Evolutionary conservation across 371 early-diverging fungal genomes (phyloP).

Genomic region (Saksenaea vasiformis): DNA sequence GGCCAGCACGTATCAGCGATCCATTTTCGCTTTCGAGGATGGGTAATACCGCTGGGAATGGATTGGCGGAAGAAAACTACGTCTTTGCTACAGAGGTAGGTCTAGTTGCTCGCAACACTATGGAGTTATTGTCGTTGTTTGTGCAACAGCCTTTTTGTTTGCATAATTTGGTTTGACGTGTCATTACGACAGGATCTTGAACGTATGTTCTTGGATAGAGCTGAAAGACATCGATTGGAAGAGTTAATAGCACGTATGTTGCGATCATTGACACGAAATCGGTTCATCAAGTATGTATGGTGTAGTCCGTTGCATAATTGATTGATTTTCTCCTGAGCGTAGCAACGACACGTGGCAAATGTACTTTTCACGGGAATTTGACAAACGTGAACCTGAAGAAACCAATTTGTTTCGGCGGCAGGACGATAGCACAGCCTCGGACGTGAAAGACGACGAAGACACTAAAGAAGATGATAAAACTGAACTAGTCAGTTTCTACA

Average conservation of each 20-base stretch:
- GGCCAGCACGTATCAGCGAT: constrained; percentile 27
- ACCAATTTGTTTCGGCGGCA: constrained; percentile 30
- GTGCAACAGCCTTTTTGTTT: constrained; percentile 25
- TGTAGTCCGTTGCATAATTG: not conserved
- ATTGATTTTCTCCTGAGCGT: constrained; percentile 5
- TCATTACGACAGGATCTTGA: constrained; percentile 41
- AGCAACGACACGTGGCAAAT: constrained; percentile 63
- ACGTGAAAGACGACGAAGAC: constrained; percentile 3
- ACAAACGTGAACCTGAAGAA: constrained; percentile 37
- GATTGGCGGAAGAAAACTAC: constrained; percentile 19
- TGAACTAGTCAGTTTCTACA: constrained; percentile 33
- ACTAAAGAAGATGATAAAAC: not conserved
- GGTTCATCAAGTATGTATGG: constrained; percentile 42
- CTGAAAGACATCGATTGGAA: constrained; percentile 34
- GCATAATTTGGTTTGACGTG: constrained; percentile 13
- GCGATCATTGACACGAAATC: constrained; percentile 36
- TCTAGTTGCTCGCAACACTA: not conserved
- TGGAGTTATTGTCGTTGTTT: constrained; percentile 3
- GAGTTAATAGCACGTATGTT: constrained; percentile 46
- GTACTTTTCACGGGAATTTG: constrained; percentile 56
- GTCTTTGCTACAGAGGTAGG: constrained; percentile 37
- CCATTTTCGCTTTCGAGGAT: constrained; percentile 11
- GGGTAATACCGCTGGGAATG: not conserved
- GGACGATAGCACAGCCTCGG: not conserved
- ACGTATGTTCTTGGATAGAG: constrained; percentile 36